Conservation (phyloP, 2,329 filamentous ascomycete species). For the Amphichorda felina region DNA sequence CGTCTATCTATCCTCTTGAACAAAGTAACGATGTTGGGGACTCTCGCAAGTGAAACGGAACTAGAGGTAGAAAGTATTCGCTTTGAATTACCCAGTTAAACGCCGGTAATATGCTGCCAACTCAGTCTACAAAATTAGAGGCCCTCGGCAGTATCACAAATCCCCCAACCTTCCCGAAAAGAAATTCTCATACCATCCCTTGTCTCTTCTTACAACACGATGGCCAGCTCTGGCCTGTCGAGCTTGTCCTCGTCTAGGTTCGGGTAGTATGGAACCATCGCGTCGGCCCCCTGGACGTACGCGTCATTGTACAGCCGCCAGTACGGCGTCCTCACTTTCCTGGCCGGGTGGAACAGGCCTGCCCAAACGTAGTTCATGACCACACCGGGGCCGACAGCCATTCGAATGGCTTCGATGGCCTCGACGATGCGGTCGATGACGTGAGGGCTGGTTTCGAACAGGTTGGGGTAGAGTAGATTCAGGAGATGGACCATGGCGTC, state of each 20-base stretch:
- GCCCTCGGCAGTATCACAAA: too few species aligned
- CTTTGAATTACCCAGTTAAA: too few species aligned
- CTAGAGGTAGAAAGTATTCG: too few species aligned
- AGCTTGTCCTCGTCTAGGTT: conserved; percentile 71
- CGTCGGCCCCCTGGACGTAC: conserved; percentile 85
- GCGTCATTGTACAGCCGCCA: conserved; percentile 97
- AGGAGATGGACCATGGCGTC: conserved; percentile 97
- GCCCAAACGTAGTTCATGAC: conserved; percentile 99
- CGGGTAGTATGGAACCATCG: conserved; percentile 95
- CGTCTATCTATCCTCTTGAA: too few species aligned
- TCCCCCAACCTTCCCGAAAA: too few species aligned
- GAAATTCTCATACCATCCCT: too few species aligned
- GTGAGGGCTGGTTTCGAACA: conserved; percentile 96
- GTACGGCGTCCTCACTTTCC: conserved; percentile 89
- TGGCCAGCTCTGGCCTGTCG: conserved; percentile 68
- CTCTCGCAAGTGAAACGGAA: too few species aligned
- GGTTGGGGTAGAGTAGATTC: conserved; percentile 89
- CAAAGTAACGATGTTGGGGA: background rate
- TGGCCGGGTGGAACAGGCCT: conserved; percentile 88
- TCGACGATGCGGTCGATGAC: conserved; percentile 98
- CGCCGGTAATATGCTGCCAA: too few species aligned
- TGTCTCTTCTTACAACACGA: conserved; percentile 52
- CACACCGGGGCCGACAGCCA: conserved; percentile 82
- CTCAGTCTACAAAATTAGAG: too few species aligned
- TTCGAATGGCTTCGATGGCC: conserved; percentile 89